Percentiles rank a stretch among this genome's conserved stretches.
phyloP scores from a whole-genome alignment of 176 grass and related monocot species.

The Aegilops sharonensis region DNA sequence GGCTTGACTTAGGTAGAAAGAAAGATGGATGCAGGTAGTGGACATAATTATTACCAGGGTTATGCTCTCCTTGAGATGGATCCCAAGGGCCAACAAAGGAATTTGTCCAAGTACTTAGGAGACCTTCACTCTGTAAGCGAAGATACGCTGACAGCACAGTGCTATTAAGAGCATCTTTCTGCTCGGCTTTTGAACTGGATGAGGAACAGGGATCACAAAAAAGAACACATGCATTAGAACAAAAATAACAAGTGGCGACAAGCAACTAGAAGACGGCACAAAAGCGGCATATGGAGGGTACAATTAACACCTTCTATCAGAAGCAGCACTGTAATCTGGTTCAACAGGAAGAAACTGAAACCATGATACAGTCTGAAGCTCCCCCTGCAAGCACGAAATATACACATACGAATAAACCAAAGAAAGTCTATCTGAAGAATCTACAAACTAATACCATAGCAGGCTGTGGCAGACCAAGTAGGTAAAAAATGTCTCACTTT shows the following conservation, averaged over 20 bases:
- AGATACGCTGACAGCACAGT: slow-evolving; percentile 73
- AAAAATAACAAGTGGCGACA: slow-evolving; percentile 34
- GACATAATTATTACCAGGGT: slow-evolving; percentile 67
- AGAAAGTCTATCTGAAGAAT: neutral
- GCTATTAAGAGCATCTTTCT: slow-evolving; percentile 83
- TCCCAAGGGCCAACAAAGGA: slow-evolving; percentile 99
- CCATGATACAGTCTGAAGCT: slow-evolving; percentile 94
- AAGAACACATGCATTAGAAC: slow-evolving; percentile 35
- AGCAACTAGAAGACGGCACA: slow-evolving; percentile 5
- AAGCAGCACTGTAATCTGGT: slow-evolving; percentile 48
- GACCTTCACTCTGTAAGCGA: slow-evolving; percentile 83
- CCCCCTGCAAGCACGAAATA: slow-evolving; percentile 46
- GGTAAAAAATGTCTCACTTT: neutral
- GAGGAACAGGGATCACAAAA: slow-evolving; percentile 22
- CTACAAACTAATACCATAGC: neutral
- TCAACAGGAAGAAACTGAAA: slow-evolving; percentile 95
- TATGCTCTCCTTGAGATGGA: slow-evolving; percentile 96
- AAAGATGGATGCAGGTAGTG: slow-evolving; percentile 7
- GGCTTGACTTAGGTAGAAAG: neutral
- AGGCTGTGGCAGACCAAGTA: neutral
- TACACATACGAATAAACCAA: neutral
- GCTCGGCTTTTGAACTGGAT: slow-evolving; percentile 86
- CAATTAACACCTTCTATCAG: slow-evolving; percentile 68
- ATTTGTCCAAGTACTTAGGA: slow-evolving; percentile 90
- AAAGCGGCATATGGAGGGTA: slow-evolving; percentile 16